phyloP scores from a whole-genome alignment of 805 yeast genomes.

The Maudiozyma barnettii region DNA sequence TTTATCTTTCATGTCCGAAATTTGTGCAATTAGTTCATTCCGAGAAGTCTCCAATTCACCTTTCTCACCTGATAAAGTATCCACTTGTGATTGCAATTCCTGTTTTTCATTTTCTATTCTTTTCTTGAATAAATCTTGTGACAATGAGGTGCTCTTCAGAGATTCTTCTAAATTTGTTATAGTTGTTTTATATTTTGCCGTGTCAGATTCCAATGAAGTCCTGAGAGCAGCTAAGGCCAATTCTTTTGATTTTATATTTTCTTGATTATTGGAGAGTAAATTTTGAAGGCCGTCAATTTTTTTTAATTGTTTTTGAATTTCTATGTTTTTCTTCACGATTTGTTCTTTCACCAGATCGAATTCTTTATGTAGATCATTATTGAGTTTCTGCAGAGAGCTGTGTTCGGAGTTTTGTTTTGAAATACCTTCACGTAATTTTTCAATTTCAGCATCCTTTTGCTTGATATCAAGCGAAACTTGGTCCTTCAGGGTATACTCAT shows the following conservation, averaged over 20 bases:
- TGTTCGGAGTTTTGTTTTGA: not conserved
- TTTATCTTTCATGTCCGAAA: too few relatives aligned
- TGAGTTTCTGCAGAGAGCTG: not conserved
- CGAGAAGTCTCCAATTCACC: slow-evolving; percentile 1
- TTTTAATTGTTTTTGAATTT: not conserved
- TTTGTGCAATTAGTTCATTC: not conserved
- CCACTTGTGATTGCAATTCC: not conserved
- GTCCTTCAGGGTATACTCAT: not conserved
- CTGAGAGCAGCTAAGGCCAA: not conserved
- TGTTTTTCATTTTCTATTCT: not conserved
- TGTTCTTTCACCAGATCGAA: not conserved
- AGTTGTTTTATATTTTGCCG: not conserved
- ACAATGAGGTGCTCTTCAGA: not conserved
- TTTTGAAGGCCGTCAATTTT: not conserved
- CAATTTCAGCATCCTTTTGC: not conserved
- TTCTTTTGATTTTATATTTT: not conserved
- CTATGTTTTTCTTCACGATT: not conserved
- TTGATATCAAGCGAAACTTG: not conserved
- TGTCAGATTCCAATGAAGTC: not conserved
- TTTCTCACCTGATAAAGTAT: slow-evolving; percentile 2
- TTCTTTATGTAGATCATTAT: not conserved
- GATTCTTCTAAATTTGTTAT: not conserved
- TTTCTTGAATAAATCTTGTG: not conserved
- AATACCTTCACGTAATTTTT: not conserved
- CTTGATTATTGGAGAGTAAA: not conserved